These are phyloP conservation scores for Pascua guehoae DNA, from an alignment of 1,284 basidiomycete species.

Conservation along the genomic window DNA sequence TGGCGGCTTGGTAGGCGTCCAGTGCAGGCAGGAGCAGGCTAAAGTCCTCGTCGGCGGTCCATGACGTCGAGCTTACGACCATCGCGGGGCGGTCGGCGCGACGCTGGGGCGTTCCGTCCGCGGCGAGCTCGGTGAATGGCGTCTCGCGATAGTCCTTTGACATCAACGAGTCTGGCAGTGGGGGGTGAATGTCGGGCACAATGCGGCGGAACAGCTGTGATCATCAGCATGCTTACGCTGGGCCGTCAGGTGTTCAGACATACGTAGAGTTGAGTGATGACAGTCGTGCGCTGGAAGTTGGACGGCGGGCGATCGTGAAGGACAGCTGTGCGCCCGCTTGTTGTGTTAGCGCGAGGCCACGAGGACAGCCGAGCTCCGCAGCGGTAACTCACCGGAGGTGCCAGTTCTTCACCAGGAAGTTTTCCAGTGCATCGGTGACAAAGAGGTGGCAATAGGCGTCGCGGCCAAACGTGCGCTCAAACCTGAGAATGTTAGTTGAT, in stretches of 20 bases:
- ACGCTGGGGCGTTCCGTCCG: conserved; percentile 33
- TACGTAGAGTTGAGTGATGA: conserved; percentile 65
- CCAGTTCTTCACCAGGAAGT: conserved; percentile 70
- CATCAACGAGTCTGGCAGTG: conserved; percentile 35
- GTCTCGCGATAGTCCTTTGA: conserved; percentile 37
- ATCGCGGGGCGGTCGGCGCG: conserved; percentile 75
- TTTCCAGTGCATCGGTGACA: conserved; percentile 84
- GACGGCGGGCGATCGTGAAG: conserved; percentile 83
- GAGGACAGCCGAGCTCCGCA: conserved; percentile 1
- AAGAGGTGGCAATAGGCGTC: conserved; percentile 86
- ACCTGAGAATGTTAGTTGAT: conserved; percentile 54
- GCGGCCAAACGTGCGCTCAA: conserved; percentile 73
- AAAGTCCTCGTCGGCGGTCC: conserved; percentile 98
- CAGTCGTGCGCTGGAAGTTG: conserved; percentile 67
- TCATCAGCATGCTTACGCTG: conserved; percentile 10
- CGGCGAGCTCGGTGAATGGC: conserved; percentile 23
- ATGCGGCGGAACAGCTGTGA: conserved; percentile 60
- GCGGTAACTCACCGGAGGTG: conserved; percentile 62
- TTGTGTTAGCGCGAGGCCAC: conserved; percentile 9
- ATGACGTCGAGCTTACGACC: conserved; percentile 87
- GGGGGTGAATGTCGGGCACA: conserved; percentile 27
- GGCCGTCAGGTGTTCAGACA: background rate
- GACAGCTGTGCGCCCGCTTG: conserved; percentile 71
- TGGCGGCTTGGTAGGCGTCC: conserved; percentile 51
- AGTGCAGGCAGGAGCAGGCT: conserved; percentile 73